Evolutionary conservation across 805 yeast species (phyloP), one percentile per base, ranked within the genome.

Genomic region (Wickerhamomyces strasburgensis): DNA sequence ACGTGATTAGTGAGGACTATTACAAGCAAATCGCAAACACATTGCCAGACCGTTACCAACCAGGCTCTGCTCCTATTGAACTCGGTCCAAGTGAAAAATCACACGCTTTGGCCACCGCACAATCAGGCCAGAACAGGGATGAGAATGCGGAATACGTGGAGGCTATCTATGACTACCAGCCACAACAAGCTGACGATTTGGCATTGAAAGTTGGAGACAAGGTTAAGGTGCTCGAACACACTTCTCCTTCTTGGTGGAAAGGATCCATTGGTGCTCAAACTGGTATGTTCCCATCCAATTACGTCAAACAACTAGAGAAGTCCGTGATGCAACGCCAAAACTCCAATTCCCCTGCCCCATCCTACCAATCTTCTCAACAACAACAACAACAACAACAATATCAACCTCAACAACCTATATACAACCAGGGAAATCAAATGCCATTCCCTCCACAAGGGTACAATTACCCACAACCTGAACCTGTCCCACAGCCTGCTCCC

Each of bases 251-350:
- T 54, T 90, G 98, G 98, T 88, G 93, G 84, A 82, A 75, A 55
- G 98, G 98, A 32, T 63, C 65, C 14, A 57, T 69, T 30, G 70
- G 74, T 41, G 73, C 75, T 5, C 58, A 60, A 23, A 71, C 73
- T 6, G 98, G 98, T 29, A 80, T 89, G 54, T 89, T 93, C 65
- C 98, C 98, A 7, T 66, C 90, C 2, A 86, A 86, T 57, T 90
- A 93, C 54, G 95, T 88, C 34, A 71, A 69, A 56, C 38, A 36
- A 19, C 18, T 33, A 33, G 34, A 31, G n/a, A 32, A 35, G 11
- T 24, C 37, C 26, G 37, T 21, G 23, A 35, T 31, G 48, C 35
- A 33, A 31, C 38, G 17, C 42, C 42, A 19, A 26, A 40, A 14
- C 15, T 18, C 25, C 2, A 34, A 38, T 14, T 24, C 40, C 2